Conservation (phyloP, 352 stramenopile species). For the Aphanomyces astaci region DNA sequence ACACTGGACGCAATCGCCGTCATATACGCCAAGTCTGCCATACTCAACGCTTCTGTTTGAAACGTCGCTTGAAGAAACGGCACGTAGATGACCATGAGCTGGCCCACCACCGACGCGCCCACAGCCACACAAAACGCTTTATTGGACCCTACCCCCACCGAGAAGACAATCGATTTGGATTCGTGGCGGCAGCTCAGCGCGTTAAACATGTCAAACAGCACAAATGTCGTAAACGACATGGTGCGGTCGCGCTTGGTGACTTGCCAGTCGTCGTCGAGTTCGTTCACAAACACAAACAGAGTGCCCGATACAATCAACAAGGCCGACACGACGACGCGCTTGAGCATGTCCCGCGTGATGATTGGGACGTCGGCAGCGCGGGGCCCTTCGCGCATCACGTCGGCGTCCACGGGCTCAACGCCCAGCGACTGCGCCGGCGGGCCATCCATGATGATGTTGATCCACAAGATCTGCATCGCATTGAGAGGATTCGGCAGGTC, state of each 20-base stretch:
- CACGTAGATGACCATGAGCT: slow-evolving; percentile 96
- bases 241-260: slow-evolving; percentile 93
- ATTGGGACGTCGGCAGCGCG: slow-evolving; percentile 46
- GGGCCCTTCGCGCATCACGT: slow-evolving; percentile 53
- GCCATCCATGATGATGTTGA: slow-evolving; percentile 76
- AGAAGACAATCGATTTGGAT: slow-evolving; percentile 90
- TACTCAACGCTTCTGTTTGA: slow-evolving; percentile 92
- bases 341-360: slow-evolving; percentile 66
- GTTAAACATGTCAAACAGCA: slow-evolving; percentile 99
- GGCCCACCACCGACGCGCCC: slow-evolving; percentile 87
- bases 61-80: slow-evolving; percentile 93
- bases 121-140: slow-evolving; percentile 91
- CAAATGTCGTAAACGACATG: slow-evolving; percentile 98
- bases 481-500: slow-evolving; percentile 57
- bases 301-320: slow-evolving; percentile 71
- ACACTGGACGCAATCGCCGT: slow-evolving; percentile 88
- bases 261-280: slow-evolving; percentile 75
- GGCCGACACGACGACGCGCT: slow-evolving; percentile 54
- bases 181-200: slow-evolving; percentile 93
- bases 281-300: slow-evolving; percentile 80
- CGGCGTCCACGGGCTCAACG: slow-evolving; percentile 48
- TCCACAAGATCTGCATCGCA: slow-evolving; percentile 60
- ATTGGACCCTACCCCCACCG: slow-evolving; percentile 90
- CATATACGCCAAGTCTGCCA: slow-evolving; percentile 90
- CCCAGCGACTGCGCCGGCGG: slow-evolving; percentile 75